Percentiles rank a stretch among this genome's conserved stretches.
phyloP scores from a whole-genome alignment of 1,284 basidiomycete genomes.

The Ceratobasidium sp. region DNA sequence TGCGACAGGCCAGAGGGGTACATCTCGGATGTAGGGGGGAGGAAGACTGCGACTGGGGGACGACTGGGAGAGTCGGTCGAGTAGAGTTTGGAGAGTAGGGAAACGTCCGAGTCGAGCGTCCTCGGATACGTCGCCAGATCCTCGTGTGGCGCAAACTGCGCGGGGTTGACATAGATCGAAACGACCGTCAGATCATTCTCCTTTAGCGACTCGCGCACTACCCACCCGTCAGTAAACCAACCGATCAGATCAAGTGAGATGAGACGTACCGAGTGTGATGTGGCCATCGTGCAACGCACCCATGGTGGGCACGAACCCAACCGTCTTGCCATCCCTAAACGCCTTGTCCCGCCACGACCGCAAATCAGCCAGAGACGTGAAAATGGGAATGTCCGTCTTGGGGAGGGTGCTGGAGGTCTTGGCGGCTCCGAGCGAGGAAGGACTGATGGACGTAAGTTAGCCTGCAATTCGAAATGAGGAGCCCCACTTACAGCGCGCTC shows the following conservation, averaged over 20 bases:
- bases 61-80: conserved; percentile 47
- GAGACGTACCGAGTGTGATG: conserved; percentile 76
- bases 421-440: not conserved
- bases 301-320: conserved; percentile 97
- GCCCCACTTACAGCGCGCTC: not conserved
- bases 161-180: conserved; percentile 97
- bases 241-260: not conserved
- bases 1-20: conserved; percentile 90
- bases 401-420: conserved; percentile 50
- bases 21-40: conserved; percentile 79
- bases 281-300: conserved; percentile 95
- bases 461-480: not conserved
- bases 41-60: conserved; percentile 74
- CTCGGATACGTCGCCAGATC: conserved; percentile 92
- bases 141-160: conserved; percentile 96
- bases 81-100: conserved; percentile 56
- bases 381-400: conserved; percentile 71
- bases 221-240: not conserved
- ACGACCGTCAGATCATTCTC: conserved; percentile 89
- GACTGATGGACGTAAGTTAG: too few relatives aligned
- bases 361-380: conserved; percentile 72
- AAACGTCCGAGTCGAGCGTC: conserved; percentile 61
- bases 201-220: conserved; percentile 66
- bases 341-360: conserved; percentile 78
- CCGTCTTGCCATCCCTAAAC: conserved; percentile 64